Evolutionary conservation across 2,329 filamentous ascomycete genomes (phyloP).

Genomic region (Aureobasidium leucospermi): DNA sequence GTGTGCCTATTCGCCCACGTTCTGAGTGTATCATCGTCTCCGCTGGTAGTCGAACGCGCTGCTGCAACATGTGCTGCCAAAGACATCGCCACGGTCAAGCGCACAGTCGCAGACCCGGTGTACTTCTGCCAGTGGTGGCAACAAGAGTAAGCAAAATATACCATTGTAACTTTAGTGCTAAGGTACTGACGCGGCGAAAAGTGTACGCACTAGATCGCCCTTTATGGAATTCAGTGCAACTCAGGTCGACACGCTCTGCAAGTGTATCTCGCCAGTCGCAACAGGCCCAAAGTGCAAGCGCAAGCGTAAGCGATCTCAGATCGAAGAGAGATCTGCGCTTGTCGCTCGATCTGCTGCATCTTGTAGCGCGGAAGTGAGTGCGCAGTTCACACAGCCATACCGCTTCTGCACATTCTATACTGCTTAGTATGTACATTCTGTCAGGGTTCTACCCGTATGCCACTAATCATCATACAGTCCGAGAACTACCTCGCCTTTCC

Average conservation of each 20-base stretch:
- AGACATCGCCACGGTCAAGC: slow-evolving; percentile 1
- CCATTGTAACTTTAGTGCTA: not conserved
- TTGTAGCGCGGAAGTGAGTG: not conserved
- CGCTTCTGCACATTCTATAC: slow-evolving; percentile 7
- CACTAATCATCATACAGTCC: not conserved
- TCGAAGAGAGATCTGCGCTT: not conserved
- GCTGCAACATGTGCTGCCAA: slow-evolving; percentile 5
- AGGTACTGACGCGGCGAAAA: not conserved
- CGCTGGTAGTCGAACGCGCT: not conserved
- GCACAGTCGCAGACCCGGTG: not conserved
- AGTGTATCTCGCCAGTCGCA: not conserved
- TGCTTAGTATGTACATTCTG: not conserved
- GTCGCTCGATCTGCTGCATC: not conserved
- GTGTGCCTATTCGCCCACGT: not conserved
- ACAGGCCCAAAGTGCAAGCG: not conserved
- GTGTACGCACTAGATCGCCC: not conserved
- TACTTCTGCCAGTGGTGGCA: slow-evolving; percentile 9
- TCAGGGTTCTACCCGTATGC: no score
- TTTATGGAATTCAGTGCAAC: not conserved
- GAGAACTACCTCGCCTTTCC: not conserved
- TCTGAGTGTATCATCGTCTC: not conserved
- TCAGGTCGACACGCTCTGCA: slow-evolving; percentile 4
- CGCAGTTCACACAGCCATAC: not conserved
- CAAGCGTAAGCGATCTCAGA: not conserved
- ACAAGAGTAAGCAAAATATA: not conserved